A percentile compares a stretch with the other conserved stretches of the same genome.
Evolutionary conservation across 106 monocot genomes (phyloP).

Genomic region (Ottelia alismoides): DNA sequence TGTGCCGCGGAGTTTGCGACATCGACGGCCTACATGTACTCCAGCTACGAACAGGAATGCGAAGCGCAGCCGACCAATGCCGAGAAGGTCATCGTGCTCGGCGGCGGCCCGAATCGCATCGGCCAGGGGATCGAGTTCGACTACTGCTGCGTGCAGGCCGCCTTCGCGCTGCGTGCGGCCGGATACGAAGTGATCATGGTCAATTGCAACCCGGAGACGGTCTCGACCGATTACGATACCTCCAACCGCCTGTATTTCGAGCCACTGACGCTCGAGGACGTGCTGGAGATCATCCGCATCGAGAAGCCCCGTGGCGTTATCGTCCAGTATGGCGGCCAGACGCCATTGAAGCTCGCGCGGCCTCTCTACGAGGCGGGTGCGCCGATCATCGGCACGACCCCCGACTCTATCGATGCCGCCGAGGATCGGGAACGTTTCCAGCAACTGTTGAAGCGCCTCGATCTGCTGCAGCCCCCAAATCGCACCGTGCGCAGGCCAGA

Average conservation of each 20-base stretch:
- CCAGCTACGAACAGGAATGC: conserved; percentile 72
- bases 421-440: conserved; percentile 74
- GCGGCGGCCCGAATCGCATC: conserved; percentile 75
- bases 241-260: conserved; percentile 71
- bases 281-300: conserved; percentile 52
- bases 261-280: no score
- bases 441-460: conserved; percentile 46
- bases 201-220: conserved; percentile 85
- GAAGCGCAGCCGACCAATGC: conserved; percentile 50
- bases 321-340: conserved; percentile 80
- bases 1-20: conserved; percentile 90
- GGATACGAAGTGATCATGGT: conserved; percentile 87
- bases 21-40: conserved; percentile 79
- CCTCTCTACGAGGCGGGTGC: conserved; percentile 51
- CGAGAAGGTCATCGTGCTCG: conserved; percentile 65
- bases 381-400: conserved; percentile 76
- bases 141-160: conserved; percentile 82
- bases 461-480: conserved; percentile 60
- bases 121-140: conserved; percentile 90
- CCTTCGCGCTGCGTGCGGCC: conserved; percentile 75
- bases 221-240: no score
- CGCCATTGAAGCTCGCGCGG: conserved; percentile 62
- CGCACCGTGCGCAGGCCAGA: conserved; percentile 59
- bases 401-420: conserved; percentile 77
- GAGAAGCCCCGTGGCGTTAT: conserved; percentile 70